phyloP scores from a whole-genome alignment of 2,329 filamentous ascomycete genomes.

The Ophiostoma perfectum region DNA sequence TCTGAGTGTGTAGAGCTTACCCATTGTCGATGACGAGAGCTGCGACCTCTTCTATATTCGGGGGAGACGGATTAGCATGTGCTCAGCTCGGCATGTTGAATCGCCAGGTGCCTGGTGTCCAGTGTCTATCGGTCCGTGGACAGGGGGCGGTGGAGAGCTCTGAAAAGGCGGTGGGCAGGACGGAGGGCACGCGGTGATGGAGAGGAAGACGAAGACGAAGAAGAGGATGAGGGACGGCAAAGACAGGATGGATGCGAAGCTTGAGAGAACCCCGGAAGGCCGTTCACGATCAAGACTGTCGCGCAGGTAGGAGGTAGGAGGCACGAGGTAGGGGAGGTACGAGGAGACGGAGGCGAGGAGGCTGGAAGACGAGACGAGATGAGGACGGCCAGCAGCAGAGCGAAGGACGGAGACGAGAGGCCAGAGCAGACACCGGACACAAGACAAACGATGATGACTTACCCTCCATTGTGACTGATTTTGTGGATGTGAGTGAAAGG shows the following conservation, averaged over 20 bases:
- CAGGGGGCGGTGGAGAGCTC: constrained; percentile 12
- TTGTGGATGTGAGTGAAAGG: constrained; percentile 7
- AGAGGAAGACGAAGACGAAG: background rate
- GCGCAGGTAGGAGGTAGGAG: background rate
- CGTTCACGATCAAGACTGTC: constrained; percentile 1
- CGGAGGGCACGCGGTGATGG: constrained; percentile 17
- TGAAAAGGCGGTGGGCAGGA: constrained; percentile 23
- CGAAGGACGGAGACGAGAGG: background rate
- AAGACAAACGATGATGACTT: background rate
- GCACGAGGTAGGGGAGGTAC: background rate
- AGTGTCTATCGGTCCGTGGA: background rate
- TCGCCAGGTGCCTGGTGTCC: background rate
- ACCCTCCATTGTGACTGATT: constrained; percentile 17
- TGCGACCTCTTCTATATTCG: constrained; percentile 89
- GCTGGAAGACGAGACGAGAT: background rate
- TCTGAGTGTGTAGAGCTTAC: constrained; percentile 56
- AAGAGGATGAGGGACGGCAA: background rate
- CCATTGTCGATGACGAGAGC: constrained; percentile 99
- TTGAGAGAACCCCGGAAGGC: background rate
- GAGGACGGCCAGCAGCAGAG: constrained; percentile 5
- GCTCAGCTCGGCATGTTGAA: background rate
- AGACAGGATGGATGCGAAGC: background rate
- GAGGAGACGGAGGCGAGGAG: background rate
- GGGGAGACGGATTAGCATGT: constrained; percentile 29
- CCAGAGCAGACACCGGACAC: background rate